A percentile compares a stretch with the other conserved stretches of the same genome.
phyloP scores from a whole-genome alignment of 352 stramenopile species.

The Phytophthora kernoviae region DNA sequence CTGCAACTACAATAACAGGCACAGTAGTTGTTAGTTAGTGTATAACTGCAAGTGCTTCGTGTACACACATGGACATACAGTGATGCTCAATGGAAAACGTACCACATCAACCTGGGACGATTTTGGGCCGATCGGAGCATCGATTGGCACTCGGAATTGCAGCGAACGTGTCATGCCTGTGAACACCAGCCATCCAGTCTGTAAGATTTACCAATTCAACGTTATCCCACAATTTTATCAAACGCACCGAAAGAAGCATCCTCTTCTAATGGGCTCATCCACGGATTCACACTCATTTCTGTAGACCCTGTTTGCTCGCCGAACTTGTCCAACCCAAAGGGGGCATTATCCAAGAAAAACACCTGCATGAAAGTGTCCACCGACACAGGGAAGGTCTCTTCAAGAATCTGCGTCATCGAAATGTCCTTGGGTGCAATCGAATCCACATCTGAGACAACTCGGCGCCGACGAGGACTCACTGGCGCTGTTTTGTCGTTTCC shows the following conservation, averaged over 20 bases:
- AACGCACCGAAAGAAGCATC: conserved; percentile 44
- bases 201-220: conserved; percentile 1
- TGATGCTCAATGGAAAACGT: conserved; percentile 8
- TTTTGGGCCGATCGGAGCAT: conserved; percentile 82
- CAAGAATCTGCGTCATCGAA: conserved; percentile 72
- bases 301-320: conserved; percentile 61
- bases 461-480: conserved; percentile 26
- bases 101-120: conserved; percentile 83
- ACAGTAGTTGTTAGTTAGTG: conserved; percentile 9
- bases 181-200: neutral
- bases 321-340: conserved; percentile 76
- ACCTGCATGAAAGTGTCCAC: conserved; percentile 70
- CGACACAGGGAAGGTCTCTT: conserved; percentile 66
- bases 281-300: conserved; percentile 77
- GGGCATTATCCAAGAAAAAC: conserved; percentile 70
- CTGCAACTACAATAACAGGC: conserved; percentile 62
- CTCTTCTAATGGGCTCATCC: conserved; percentile 55
- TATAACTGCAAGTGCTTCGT: conserved; percentile 1
- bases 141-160: conserved; percentile 79
- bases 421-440: conserved; percentile 69
- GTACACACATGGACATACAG: neutral
- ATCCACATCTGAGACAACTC: conserved; percentile 69
- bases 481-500: conserved; percentile 14
- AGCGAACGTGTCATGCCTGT: conserved; percentile 64
- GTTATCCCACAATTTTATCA: neutral